phyloP scores from a whole-genome alignment of 495 filamentous ascomycete species.

The Neurospora hispaniola region DNA sequence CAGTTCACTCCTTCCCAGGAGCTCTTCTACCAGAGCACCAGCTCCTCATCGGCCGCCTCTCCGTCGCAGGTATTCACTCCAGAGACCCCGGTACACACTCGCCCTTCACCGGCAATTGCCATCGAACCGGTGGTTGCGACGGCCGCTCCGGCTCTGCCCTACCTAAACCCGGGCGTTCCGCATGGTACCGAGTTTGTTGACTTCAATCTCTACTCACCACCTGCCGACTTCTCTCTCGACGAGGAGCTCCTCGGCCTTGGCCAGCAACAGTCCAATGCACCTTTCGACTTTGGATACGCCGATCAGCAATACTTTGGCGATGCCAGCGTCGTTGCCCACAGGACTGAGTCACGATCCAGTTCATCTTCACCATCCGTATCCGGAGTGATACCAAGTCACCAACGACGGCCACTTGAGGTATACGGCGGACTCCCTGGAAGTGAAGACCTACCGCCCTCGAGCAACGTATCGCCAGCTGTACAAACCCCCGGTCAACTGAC shows the following conservation, averaged over 20 bases:
- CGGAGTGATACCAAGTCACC: neutral
- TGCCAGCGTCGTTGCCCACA: slow-evolving; percentile 4
- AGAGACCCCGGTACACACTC: slow-evolving; percentile 7
- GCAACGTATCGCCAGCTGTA: neutral
- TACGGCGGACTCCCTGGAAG: neutral
- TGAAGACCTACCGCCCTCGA: neutral
- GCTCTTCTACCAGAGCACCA: slow-evolving; percentile 27
- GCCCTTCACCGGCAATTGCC: slow-evolving; percentile 10
- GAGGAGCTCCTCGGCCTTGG: slow-evolving; percentile 26
- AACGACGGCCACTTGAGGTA: neutral
- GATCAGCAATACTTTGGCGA: neutral
- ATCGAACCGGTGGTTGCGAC: slow-evolving; percentile 7
- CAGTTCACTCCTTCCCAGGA: slow-evolving; percentile 26
- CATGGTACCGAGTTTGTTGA: slow-evolving; percentile 36
- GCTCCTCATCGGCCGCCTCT: slow-evolving; percentile 23
- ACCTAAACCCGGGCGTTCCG: slow-evolving; percentile 28
- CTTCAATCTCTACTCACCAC: slow-evolving; percentile 41
- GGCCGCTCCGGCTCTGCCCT: slow-evolving; percentile 26
- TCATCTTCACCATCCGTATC: neutral
- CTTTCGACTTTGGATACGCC: neutral
- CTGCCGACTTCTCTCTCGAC: slow-evolving; percentile 29
- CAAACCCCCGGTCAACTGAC: neutral
- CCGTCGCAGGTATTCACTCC: slow-evolving; percentile 29
- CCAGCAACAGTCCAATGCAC: slow-evolving; percentile 3
- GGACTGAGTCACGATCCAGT: slow-evolving; percentile 8